Conservation (phyloP, 2,329 filamentous ascomycete species). For the Nannizzia gypsea region DNA sequence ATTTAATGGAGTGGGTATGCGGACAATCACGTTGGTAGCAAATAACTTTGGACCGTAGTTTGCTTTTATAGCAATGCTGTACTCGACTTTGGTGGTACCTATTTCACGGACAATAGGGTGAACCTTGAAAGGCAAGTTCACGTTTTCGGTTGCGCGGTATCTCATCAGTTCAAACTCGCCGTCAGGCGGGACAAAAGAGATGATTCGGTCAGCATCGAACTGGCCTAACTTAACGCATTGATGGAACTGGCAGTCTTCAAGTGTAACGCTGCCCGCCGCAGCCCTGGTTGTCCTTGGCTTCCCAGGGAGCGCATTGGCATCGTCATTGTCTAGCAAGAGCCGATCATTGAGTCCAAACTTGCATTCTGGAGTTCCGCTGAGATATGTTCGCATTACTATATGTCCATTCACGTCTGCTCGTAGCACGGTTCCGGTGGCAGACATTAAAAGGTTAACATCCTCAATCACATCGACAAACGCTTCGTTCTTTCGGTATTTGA, state of each 20-base stretch:
- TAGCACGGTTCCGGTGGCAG: conserved; percentile 87
- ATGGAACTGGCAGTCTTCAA: conserved; percentile 98
- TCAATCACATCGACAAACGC: conserved; percentile 99
- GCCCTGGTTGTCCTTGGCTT: conserved; percentile 84
- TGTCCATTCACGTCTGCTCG: conserved; percentile 94
- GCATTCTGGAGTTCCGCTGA: conserved; percentile 92
- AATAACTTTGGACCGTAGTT: conserved; percentile 96
- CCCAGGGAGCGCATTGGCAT: conserved; percentile 41
- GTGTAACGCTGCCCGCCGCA: conserved; percentile 83
- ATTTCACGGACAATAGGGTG: conserved; percentile 98
- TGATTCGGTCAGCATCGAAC: conserved; percentile 92
- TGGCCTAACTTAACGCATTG: conserved; percentile 96
- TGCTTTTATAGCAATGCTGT: conserved; percentile 92
- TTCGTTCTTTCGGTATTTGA: conserved; percentile 99
- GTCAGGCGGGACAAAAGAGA: conserved; percentile 91
- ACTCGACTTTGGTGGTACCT: conserved; percentile 94
- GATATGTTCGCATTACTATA: conserved; percentile 96
- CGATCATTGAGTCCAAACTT: conserved; percentile 98
- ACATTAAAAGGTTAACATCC: conserved; percentile 97
- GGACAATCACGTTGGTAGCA: conserved; percentile 87
- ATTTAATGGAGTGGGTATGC: conserved; percentile 91
- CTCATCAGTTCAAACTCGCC: conserved; percentile 98
- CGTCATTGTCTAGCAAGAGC: conserved; percentile 71
- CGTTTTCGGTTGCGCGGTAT: conserved; percentile 95
- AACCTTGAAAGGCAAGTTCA: conserved; percentile 96